Base-by-base conservation (phyloP, 306 rosid species). In the Lathyrus tuberosus region DNA sequence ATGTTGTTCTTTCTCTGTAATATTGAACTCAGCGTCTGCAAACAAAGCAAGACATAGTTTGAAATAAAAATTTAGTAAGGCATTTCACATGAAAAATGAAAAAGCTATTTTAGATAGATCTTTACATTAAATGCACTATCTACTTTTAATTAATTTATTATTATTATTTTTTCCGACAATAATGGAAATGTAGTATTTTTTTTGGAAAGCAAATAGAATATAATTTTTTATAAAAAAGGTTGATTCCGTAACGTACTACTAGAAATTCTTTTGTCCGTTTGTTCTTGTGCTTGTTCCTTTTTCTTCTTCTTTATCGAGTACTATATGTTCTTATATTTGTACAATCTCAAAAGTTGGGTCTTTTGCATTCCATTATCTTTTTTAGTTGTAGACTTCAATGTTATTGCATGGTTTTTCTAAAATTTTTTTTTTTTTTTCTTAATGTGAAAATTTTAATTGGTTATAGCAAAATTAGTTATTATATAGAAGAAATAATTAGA, bases 11-110 rank as follows among this genome's bases (percentile, higher is more conserved):
- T 42, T 56, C 59, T 20, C 6, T 52, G 60, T 10, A 53, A 10
- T 22, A 38, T 51, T 74, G 68, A 70, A 75, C 46, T 62, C 66
- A 72, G 78, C 74, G 70, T 86, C 76, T 85, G 76, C 82, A 78
- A 82, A 26, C 65, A 60, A 15, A 26, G 14, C 4, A 11, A 38
- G 10, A 54, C 28, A 73, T 83, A 38, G 78, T 52, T 10, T 52
- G 5, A 35, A 35, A 35, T 35, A 6, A 35, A 35, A 35, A 35
- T 1, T 33, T 24, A 24, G 7, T 33, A 33, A 5, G 40, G 7
- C 40, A 35, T 7, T 35, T 35, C 40, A 35, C 40, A 35, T 35
- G 40, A 35, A 7, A 31, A 35, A 35, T 35, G 40, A 35, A 35
- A 31, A 35, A 35, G 40, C 40, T 35, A 35, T 35, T 35, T 35